These are phyloP conservation scores for Gossypium sturtianum DNA, from an alignment of 345 rosid genomes.

Conservation along the genomic window DNA sequence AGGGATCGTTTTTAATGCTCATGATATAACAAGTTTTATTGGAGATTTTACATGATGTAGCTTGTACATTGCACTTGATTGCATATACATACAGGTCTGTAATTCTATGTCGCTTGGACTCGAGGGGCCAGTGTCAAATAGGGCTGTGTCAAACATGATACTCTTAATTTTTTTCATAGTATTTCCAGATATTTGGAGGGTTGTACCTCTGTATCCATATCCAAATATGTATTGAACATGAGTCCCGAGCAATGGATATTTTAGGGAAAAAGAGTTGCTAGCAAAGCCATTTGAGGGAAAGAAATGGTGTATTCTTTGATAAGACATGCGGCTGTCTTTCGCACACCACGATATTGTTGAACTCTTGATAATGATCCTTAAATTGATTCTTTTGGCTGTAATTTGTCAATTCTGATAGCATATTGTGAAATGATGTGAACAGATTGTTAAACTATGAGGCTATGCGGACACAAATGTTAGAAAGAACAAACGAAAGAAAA, in stretches of 20 bases:
- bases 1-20: not conserved
- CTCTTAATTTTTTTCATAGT: not conserved
- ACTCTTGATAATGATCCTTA: not conserved
- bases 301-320: not conserved
- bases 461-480: not conserved
- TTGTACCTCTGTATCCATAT: not conserved
- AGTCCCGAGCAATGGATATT: not conserved
- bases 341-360: not conserved
- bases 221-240: not conserved
- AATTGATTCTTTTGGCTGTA: not conserved
- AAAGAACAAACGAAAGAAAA: not conserved
- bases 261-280: not conserved
- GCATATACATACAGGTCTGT: not conserved
- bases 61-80: not conserved
- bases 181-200: not conserved
- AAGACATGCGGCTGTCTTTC: not conserved
- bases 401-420: not conserved
- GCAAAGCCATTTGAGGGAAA: not conserved
- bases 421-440: not conserved
- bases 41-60: not conserved
- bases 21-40: not conserved
- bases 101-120: not conserved
- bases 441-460: not conserved
- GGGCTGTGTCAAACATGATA: not conserved
- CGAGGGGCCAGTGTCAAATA: not conserved